Percentiles rank a stretch among this genome's conserved stretches.
These are phyloP conservation scores for Pleurotus giganteus DNA, from an alignment of 768 basidiomycete genomes.

Conservation along the genomic window DNA sequence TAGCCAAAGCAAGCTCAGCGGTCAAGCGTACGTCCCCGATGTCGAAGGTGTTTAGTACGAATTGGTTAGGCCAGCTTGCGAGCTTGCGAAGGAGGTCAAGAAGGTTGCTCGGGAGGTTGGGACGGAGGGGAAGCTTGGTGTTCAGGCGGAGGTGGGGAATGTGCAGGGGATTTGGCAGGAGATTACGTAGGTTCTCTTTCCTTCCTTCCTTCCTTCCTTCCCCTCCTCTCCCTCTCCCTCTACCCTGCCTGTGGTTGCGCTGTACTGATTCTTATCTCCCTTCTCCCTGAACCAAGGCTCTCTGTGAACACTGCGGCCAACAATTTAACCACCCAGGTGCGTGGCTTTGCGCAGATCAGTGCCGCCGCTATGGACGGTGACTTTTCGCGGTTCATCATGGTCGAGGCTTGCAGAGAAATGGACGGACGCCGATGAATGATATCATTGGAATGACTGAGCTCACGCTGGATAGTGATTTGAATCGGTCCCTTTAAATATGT, in stretches of 20 bases:
- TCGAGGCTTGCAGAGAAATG: slow-evolving; percentile 98
- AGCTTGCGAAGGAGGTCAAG: slow-evolving; percentile 67
- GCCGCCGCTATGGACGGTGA: slow-evolving; percentile 98
- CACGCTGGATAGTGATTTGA: slow-evolving; percentile 93
- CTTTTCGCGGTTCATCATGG: slow-evolving; percentile 98
- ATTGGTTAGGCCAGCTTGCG: slow-evolving; percentile 62
- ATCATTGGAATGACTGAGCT: slow-evolving; percentile 99
- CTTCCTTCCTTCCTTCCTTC: not conserved
- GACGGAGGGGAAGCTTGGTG: slow-evolving; percentile 95
- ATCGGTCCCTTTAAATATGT: no score
- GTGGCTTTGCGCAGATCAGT: slow-evolving; percentile 97
- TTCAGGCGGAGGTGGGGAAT: slow-evolving; percentile 94
- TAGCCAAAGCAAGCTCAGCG: slow-evolving; percentile 84
- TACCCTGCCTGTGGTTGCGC: not conserved
- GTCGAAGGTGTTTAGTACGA: slow-evolving; percentile 89
- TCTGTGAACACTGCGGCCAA: slow-evolving; percentile 98
- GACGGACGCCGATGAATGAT: slow-evolving; percentile 99
- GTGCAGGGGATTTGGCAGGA: slow-evolving; percentile 98
- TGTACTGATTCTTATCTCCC: not conserved
- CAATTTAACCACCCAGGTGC: slow-evolving; percentile 93
- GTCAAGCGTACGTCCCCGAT: slow-evolving; percentile 82
- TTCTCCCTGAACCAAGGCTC: slow-evolving; percentile 61
- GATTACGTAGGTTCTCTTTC: slow-evolving; percentile 71
- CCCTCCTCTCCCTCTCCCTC: not conserved
- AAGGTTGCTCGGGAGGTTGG: slow-evolving; percentile 97